Evolutionary conservation across 345 rosid species (phyloP).

Genomic region (Aquilaria yunnanensis): DNA sequence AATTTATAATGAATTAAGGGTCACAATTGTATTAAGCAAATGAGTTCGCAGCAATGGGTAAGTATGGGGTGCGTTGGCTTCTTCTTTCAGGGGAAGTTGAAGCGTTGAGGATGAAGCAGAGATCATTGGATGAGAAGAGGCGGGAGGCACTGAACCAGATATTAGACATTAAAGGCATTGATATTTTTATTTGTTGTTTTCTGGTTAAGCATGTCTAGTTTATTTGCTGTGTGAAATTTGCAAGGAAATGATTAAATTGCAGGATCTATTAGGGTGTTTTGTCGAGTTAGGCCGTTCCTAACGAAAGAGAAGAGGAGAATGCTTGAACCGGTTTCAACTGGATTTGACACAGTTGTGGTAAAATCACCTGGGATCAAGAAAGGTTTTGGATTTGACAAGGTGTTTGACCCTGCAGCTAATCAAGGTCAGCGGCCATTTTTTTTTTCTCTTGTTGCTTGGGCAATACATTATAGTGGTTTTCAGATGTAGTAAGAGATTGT

Average conservation of each 20-base stretch:
- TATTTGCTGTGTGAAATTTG: neutral
- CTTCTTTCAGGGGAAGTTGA: constrained; percentile 47
- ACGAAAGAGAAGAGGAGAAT: constrained; percentile 35
- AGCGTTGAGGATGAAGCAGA: constrained; percentile 48
- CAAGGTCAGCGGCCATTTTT: constrained; percentile 55
- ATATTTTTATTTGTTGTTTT: constrained; percentile 7
- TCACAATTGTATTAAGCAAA: too few relatives aligned
- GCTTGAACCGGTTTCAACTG: constrained; percentile 42
- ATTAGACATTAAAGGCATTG: constrained; percentile 68
- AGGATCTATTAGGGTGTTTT: constrained; percentile 85
- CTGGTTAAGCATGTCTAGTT: too few relatives aligned
- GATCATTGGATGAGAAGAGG: constrained; percentile 54
- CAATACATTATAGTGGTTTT: constrained; percentile 3
- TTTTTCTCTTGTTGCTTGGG: constrained; percentile 6
- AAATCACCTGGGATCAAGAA: constrained; percentile 46
- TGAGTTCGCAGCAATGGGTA: neutral
- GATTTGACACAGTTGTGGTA: constrained; percentile 38
- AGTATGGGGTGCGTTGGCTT: constrained; percentile 12
- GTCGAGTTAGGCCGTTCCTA: constrained; percentile 65
- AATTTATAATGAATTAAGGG: neutral
- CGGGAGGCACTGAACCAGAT: constrained; percentile 57
- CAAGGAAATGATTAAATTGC: constrained; percentile 22
- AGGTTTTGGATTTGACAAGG: constrained; percentile 65
- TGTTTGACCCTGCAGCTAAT: constrained; percentile 50
- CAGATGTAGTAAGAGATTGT: constrained; percentile 28